Evolutionary conservation across 2,329 filamentous ascomycete species (phyloP).

Genomic region (Penicillium sp.): DNA sequence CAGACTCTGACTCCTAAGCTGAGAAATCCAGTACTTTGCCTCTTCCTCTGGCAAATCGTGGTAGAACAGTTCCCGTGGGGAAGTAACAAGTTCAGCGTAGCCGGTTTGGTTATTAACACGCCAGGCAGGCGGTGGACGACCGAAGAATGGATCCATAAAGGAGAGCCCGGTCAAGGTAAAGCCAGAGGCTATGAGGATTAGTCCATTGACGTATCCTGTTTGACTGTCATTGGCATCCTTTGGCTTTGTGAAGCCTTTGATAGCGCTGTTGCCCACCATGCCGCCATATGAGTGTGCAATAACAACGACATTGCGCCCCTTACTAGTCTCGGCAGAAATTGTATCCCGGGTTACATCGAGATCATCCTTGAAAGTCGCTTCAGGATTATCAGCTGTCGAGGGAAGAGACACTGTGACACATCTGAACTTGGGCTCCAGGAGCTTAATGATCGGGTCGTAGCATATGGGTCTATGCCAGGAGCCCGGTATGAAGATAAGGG

Average conservation of each 20-base stretch:
- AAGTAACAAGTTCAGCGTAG: conserved; percentile 41
- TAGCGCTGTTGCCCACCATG: conserved; percentile 48
- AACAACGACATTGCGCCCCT: conserved; percentile 49
- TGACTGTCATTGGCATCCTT: background rate
- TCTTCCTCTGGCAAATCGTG: conserved; percentile 52
- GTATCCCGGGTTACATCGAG: conserved; percentile 42
- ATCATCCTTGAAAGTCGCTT: conserved; percentile 46
- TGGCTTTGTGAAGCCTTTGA: conserved; percentile 44
- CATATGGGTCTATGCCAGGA: conserved; percentile 50
- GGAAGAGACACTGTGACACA: conserved; percentile 44
- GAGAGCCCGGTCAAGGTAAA: conserved; percentile 41
- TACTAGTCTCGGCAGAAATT: conserved; percentile 38
- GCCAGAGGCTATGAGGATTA: conserved; percentile 50
- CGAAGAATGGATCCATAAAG: conserved; percentile 47
- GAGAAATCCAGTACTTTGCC: conserved; percentile 44
- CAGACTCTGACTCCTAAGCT: conserved; percentile 46
- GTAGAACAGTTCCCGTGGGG: conserved; percentile 50
- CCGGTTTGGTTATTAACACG: conserved; percentile 43
- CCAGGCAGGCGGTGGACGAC: conserved; percentile 48
- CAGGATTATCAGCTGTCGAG: conserved; percentile 38
- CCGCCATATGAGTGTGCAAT: conserved; percentile 55
- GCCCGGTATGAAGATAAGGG: conserved; percentile 51
- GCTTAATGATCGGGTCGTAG: conserved; percentile 39
- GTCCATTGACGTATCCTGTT: conserved; percentile 46
- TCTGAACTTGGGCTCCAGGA: conserved; percentile 36